Conservation (phyloP, 768 basidiomycete species). For the Glaciozyma antarctica region DNA sequence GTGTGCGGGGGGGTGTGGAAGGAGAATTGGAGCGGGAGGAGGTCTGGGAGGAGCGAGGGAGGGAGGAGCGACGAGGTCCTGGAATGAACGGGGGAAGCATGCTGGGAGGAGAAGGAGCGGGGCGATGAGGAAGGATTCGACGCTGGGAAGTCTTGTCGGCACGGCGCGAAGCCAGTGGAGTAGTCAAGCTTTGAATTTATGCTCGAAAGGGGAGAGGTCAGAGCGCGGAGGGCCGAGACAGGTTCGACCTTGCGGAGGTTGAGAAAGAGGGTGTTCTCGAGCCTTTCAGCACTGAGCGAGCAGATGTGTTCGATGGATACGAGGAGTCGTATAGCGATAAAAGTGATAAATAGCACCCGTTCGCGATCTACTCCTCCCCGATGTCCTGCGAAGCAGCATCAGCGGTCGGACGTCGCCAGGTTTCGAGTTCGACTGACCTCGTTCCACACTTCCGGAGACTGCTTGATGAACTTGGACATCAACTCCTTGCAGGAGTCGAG, state of each 20-base stretch:
- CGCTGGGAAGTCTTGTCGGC: too few species aligned
- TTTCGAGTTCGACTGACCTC: constrained; percentile 7
- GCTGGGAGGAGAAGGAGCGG: not conserved
- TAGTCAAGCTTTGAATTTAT: too few species aligned
- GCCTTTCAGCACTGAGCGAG: too few species aligned
- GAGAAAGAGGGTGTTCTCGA: too few species aligned
- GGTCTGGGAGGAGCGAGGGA: constrained; percentile 1
- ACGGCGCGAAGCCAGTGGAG: too few species aligned
- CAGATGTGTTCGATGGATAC: too few species aligned
- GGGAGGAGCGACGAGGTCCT: not conserved
- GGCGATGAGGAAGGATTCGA: not conserved
- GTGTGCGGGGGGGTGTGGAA: not conserved
- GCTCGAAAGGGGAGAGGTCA: too few species aligned
- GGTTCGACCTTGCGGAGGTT: too few species aligned
- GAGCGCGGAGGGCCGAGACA: too few species aligned
- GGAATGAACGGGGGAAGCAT: not conserved
- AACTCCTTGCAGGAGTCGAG: constrained; percentile 49
- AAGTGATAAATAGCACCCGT: too few species aligned
- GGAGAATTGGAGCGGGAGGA: constrained; percentile 1
- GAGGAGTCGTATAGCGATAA: too few species aligned
- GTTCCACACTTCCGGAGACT: constrained; percentile 49
- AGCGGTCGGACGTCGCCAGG: not conserved
- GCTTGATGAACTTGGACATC: constrained; percentile 52
- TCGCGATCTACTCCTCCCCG: not conserved
- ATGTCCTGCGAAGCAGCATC: not conserved